These are phyloP conservation scores for Rosa chinensis DNA, from an alignment of 306 rosid species.

Conservation along the genomic window DNA sequence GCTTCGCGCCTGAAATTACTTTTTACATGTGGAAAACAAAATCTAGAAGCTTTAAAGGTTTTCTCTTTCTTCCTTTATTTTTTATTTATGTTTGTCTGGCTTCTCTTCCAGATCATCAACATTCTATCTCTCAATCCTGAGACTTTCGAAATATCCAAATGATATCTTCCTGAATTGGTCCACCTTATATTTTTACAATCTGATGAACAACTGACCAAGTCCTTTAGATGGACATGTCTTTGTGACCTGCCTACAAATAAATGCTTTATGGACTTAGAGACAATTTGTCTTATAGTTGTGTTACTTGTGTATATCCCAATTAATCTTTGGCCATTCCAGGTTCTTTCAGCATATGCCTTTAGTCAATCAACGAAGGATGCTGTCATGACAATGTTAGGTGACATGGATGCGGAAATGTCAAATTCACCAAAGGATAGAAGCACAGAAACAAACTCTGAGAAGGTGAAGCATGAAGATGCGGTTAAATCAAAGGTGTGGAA, in stretches of 20 bases:
- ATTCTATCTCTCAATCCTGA: slow-evolving; percentile 19
- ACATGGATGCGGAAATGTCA: slow-evolving; percentile 37
- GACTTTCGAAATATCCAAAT: slow-evolving; percentile 15
- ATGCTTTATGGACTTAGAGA: background rate
- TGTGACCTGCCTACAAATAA: background rate
- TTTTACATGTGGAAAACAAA: slow-evolving; percentile 58
- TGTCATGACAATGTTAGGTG: slow-evolving; percentile 47
- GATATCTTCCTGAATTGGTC: slow-evolving; percentile 21
- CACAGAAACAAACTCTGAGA: slow-evolving; percentile 39
- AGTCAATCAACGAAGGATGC: slow-evolving; percentile 57
- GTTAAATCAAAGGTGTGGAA: slow-evolving; percentile 68
- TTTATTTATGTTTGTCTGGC: slow-evolving; percentile 13
- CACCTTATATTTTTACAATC: slow-evolving; percentile 5
- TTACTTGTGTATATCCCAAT: background rate
- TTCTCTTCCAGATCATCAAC: slow-evolving; percentile 17
- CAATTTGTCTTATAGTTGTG: background rate
- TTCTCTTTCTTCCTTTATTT: background rate
- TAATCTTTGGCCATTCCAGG: slow-evolving; percentile 54
- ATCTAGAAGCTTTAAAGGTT: slow-evolving; percentile 76
- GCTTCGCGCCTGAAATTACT: slow-evolving; percentile 93
- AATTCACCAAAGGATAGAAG: slow-evolving; percentile 40
- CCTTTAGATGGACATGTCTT: background rate
- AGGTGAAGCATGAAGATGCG: slow-evolving; percentile 51
- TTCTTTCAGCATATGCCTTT: slow-evolving; percentile 68
- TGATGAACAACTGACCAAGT: background rate